Evolutionary conservation across 2,329 filamentous ascomycete genomes (phyloP).

Genomic region (Cladobotryum protrusum): DNA sequence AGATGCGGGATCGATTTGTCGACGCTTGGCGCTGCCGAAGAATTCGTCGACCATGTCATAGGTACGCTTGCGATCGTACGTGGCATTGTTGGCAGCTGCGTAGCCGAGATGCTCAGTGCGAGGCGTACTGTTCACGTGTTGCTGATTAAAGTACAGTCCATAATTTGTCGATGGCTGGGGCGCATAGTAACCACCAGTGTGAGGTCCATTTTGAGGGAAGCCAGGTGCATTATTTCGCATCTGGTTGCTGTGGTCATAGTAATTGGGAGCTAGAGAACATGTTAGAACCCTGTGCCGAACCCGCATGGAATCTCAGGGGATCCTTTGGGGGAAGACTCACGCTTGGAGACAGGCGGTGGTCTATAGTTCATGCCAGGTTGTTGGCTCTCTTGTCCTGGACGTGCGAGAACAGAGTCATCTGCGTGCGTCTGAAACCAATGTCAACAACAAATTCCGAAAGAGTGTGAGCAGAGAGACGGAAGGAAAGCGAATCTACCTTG

Average conservation of each 20-base stretch:
- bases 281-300: neutral
- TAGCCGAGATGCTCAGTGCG: conserved; percentile 60
- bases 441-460: conserved; percentile 15
- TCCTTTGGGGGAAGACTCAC: conserved; percentile 32
- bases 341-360: conserved; percentile 42
- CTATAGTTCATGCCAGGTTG: conserved; percentile 51
- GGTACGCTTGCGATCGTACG: conserved; percentile 75
- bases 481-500: conserved; percentile 48
- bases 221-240: conserved; percentile 51
- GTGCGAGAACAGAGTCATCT: conserved; percentile 75
- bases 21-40: conserved; percentile 87
- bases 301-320: neutral
- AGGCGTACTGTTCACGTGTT: conserved; percentile 47
- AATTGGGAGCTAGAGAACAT: conserved; percentile 44
- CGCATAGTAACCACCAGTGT: conserved; percentile 50
- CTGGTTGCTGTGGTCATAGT: conserved; percentile 60
- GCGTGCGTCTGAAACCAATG: conserved; percentile 63
- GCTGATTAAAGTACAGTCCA: conserved; percentile 73
- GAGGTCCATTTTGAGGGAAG: conserved; percentile 52
- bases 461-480: too few species aligned
- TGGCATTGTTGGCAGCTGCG: conserved; percentile 33
- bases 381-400: conserved; percentile 46
- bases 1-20: conserved; percentile 80
- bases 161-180: conserved; percentile 51
- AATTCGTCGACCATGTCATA: conserved; percentile 89